Evolutionary conservation across 202 grass and related monocot genomes (phyloP).

Genomic region (Schoenoplectus triqueter): DNA sequence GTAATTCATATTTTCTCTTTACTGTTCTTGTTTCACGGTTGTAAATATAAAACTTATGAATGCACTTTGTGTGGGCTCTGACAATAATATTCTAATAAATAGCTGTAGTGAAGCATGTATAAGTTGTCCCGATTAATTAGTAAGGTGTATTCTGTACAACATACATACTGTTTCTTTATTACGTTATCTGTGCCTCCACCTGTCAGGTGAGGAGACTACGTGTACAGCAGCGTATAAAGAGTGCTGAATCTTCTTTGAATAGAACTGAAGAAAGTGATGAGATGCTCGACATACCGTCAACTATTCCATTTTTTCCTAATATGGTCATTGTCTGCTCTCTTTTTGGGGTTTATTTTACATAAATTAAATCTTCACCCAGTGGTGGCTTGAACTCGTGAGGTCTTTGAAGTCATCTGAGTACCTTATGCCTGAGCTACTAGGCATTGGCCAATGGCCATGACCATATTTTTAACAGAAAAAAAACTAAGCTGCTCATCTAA

Average conservation of each 20-base stretch:
- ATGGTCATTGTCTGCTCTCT: constrained; percentile 54
- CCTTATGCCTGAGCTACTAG: background rate
- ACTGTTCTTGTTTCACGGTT: background rate
- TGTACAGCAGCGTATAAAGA: constrained; percentile 78
- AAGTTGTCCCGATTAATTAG: background rate
- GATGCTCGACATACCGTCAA: constrained; percentile 89
- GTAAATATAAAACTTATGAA: background rate
- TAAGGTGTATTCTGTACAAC: background rate
- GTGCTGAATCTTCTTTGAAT: constrained; percentile 55
- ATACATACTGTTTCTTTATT: background rate
- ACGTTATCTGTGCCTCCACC: constrained; percentile 4
- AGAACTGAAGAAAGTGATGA: constrained; percentile 76
- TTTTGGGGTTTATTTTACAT: constrained; percentile 5
- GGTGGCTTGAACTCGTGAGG: background rate
- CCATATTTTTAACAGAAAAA: background rate
- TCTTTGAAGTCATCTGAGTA: background rate
- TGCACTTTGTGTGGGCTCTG: background rate
- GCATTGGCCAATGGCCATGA: background rate
- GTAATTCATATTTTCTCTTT: background rate
- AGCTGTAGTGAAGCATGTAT: background rate
- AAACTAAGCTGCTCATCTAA: constrained; percentile 4
- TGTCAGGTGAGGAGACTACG: constrained; percentile 81
- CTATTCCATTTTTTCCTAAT: constrained; percentile 89
- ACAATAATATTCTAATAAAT: constrained; percentile 8
- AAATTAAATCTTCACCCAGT: background rate